Conservation (phyloP, 192 early-diverging fungal species). For the Kickxella alabastrina region DNA sequence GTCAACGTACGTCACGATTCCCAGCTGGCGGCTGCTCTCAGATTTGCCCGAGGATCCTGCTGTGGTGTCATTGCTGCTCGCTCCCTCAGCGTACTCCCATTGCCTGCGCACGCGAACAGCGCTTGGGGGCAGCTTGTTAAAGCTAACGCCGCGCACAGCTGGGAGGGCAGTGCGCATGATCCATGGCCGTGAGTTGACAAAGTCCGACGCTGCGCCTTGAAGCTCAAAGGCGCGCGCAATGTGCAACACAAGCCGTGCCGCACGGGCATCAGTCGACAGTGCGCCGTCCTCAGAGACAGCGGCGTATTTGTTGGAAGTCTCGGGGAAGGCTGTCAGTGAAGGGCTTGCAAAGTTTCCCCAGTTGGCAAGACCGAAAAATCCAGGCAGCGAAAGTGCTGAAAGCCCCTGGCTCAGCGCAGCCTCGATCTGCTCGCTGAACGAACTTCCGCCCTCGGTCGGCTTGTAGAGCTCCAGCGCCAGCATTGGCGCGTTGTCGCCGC, state of each 20-base stretch:
- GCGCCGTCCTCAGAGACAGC: conserved; percentile 26
- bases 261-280: conserved; percentile 26
- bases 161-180: conserved; percentile 25
- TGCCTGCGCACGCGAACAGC: conserved; percentile 36
- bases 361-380: conserved; percentile 15
- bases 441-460: not conserved
- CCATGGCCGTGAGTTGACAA: conserved; percentile 37
- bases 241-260: conserved; percentile 20
- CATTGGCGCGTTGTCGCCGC: conserved; percentile 41
- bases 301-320: not conserved
- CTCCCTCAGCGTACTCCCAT: conserved; percentile 21
- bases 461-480: conserved; percentile 28
- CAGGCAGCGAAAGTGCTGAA: conserved; percentile 33
- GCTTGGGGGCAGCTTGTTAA: conserved; percentile 5
- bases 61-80: not conserved
- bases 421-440: conserved; percentile 35
- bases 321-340: not conserved
- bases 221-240: conserved; percentile 33
- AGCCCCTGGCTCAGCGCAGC: conserved; percentile 45
- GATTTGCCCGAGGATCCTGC: not conserved
- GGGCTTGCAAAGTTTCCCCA: conserved; percentile 36
- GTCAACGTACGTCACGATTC: conserved; percentile 31
- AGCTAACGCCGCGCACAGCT: conserved; percentile 23
- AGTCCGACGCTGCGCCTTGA: conserved; percentile 29
- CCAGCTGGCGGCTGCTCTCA: conserved; percentile 8